Evolutionary conservation across 164 flowering plant genomes (phyloP).

Genomic region (Magnolia changhungtana): DNA sequence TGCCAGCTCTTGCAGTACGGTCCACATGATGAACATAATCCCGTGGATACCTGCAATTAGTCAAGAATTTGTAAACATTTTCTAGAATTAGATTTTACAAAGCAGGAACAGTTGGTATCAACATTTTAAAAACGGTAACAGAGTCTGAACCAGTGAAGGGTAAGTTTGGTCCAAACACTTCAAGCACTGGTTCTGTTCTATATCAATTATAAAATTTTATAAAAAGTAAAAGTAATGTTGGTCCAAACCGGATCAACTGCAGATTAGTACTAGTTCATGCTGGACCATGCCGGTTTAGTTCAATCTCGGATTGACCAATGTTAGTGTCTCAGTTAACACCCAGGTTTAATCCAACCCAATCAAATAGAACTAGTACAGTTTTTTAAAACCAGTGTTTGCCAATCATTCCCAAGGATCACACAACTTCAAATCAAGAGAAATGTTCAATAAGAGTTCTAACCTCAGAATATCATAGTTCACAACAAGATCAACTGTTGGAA

Average conservation of each 20-base stretch:
- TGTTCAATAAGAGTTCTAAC: constrained; percentile 25
- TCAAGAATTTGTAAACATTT: background rate
- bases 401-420: background rate
- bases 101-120: background rate
- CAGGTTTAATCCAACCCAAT: no score
- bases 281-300: no score
- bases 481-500: constrained; percentile 96
- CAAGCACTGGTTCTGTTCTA: background rate
- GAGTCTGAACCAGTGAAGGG: background rate
- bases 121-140: background rate
- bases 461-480: constrained; percentile 91
- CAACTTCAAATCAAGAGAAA: background rate
- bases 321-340: no score
- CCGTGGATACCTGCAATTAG: constrained; percentile 52
- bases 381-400: background rate
- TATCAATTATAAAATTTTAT: no score
- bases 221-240: no score
- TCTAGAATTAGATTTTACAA: background rate
- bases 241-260: no score
- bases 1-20: constrained; percentile 98
- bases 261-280: no score
- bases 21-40: constrained; percentile 98
- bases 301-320: no score
- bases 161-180: background rate
- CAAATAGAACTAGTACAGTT: background rate